Percentiles rank a stretch among this genome's conserved stretches.
These are phyloP conservation scores for Monilinia laxa DNA, from an alignment of 2,329 filamentous ascomycete genomes.

Conservation along the genomic window DNA sequence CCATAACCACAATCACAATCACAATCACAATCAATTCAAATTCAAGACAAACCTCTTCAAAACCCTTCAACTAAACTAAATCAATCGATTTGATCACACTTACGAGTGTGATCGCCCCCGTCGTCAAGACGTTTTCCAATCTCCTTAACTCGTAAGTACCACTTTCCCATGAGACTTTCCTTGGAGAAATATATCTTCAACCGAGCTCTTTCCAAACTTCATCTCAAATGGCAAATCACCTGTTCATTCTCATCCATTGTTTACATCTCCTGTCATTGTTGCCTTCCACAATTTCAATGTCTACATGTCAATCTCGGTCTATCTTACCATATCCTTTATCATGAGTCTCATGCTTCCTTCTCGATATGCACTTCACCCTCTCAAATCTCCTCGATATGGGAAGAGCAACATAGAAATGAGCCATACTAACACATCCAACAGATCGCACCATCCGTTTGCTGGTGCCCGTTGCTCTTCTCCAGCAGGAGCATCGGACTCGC, in stretches of 20 bases:
- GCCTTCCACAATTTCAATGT: background rate
- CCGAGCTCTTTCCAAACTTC: background rate
- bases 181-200: background rate
- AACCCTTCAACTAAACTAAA: conserved; percentile 23
- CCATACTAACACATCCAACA: conserved; percentile 43
- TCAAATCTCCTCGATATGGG: background rate
- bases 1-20: too few relatives aligned
- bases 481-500: conserved; percentile 74
- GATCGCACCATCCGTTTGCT: conserved; percentile 94
- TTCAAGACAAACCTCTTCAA: background rate
- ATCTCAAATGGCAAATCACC: too few relatives aligned
- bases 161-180: too few relatives aligned
- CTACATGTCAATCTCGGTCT: background rate
- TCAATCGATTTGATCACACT: conserved; percentile 35
- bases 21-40: background rate
- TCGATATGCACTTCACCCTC: background rate
- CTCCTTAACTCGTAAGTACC: conserved; percentile 86
- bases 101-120: conserved; percentile 44
- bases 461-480: conserved; percentile 91
- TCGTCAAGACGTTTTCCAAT: conserved; percentile 98
- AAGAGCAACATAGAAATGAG: conserved; percentile 1
- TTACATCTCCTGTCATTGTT: conserved; percentile 3
- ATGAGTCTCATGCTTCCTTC: conserved; percentile 11
- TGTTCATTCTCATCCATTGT: background rate
- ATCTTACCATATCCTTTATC: background rate